Evolutionary conservation across 192 early-diverging fungal species (phyloP), one percentile per base, ranked within the genome.

Genomic region (Backusella luteola): DNA sequence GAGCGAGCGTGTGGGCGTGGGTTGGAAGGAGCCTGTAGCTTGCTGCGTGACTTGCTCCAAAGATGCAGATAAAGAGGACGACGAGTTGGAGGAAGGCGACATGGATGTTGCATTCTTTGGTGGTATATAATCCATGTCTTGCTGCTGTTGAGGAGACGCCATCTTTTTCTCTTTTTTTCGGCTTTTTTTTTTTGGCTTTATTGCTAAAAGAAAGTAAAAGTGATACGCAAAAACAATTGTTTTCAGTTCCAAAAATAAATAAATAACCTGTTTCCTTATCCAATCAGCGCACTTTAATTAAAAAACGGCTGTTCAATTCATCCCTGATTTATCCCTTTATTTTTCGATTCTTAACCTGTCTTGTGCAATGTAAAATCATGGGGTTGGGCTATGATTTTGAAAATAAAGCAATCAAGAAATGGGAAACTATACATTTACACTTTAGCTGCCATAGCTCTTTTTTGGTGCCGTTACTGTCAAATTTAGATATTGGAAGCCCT

Each of bases 41-140:
- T 35, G 66, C 19, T 26, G 67, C 7, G 66, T 76, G 41, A 34
- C 26, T 17, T 76, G 75, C 12, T 69, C 75, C 9, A 76, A 38
- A 26, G 66, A 76, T 9, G 66, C 66, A 4, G 75, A 76, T 21
- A 49, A 46, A 15, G 75, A 76, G 21, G 56, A 63, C 4, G 74
- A 75, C 19, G 63, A 69, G 66, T 39, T 49, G 29, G 75, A 76
- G 4, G 56, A 39, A 36, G 34, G 59, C 15, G 36, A 26, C 56
- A 63, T 26, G 21, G 73, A 29, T 63, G 56, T 63, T 14, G 23
- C 21, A 63, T 63, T 63, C 56, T 63, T 63, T 63, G 56, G 23
- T 26, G 56, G 7, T 29, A 29, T 29, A 23, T 59, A 21, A 26
- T 59, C 56, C 23, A 26, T 12, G 9, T 59, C 56, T 26, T 59